These are phyloP conservation scores for Trifolium dubium DNA, from an alignment of 306 rosid genomes.

Conservation along the genomic window DNA sequence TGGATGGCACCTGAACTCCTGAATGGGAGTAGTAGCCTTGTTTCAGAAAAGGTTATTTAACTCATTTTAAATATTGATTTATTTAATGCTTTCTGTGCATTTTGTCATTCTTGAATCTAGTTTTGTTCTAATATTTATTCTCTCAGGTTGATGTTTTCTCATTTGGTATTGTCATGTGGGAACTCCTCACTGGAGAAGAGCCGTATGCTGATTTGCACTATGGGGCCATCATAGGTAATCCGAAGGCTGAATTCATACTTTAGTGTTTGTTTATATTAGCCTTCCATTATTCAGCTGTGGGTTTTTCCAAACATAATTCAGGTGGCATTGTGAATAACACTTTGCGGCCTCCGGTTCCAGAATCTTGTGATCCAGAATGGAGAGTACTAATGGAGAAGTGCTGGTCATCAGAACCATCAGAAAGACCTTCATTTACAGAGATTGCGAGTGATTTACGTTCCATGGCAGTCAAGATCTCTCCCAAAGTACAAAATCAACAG, in stretches of 20 bases:
- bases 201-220: slow-evolving; percentile 91
- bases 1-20: slow-evolving; percentile 99
- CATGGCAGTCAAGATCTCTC: slow-evolving; percentile 73
- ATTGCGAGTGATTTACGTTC: slow-evolving; percentile 71
- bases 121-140: slow-evolving; percentile 22
- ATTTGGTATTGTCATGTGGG: slow-evolving; percentile 90
- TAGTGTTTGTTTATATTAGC: background rate
- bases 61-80: slow-evolving; percentile 7
- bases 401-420: slow-evolving; percentile 87
- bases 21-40: slow-evolving; percentile 93
- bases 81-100: slow-evolving; percentile 17
- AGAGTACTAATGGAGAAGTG: slow-evolving; percentile 78
- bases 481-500: slow-evolving; percentile 65
- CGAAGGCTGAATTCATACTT: background rate
- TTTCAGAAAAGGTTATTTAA: slow-evolving; percentile 80
- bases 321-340: slow-evolving; percentile 97
- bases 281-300: slow-evolving; percentile 32
- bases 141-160: slow-evolving; percentile 89
- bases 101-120: slow-evolving; percentile 20
- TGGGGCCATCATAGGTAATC: slow-evolving; percentile 90
- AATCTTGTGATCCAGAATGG: slow-evolving; percentile 80
- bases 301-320: slow-evolving; percentile 43
- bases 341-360: slow-evolving; percentile 76
- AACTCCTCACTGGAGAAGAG: slow-evolving; percentile 92
- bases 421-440: slow-evolving; percentile 81